phyloP scores from a whole-genome alignment of 495 filamentous ascomycete genomes.

The Xylaria nigripes region DNA sequence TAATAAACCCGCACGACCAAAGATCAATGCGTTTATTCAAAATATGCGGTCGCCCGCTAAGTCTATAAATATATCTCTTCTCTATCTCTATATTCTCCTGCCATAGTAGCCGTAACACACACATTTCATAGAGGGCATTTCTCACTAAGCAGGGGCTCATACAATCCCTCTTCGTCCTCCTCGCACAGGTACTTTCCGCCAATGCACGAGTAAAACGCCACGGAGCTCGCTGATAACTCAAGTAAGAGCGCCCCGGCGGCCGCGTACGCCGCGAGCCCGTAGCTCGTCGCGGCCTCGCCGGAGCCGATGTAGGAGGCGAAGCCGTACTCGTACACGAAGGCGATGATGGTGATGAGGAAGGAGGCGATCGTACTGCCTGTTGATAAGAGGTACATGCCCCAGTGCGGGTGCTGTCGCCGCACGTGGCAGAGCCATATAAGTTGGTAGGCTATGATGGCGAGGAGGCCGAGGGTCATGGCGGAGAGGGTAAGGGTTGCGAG shows the following conservation, averaged over 20 bases:
- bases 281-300: not conserved
- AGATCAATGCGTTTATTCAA: no score
- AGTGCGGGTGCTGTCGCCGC: not conserved
- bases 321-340: not conserved
- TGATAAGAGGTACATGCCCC: not conserved
- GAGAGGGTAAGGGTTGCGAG: not conserved
- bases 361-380: not conserved
- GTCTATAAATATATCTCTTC: no score
- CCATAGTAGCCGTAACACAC: no score
- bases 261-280: not conserved
- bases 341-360: not conserved
- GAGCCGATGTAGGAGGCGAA: not conserved
- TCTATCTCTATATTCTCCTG: no score
- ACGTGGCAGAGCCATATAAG: not conserved
- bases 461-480: not conserved
- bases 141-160: no score
- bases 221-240: not conserved
- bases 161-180: no score
- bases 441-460: not conserved
- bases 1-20: no score
- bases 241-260: not conserved
- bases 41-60: no score
- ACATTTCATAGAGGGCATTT: no score
- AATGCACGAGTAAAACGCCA: slow-evolving; percentile 8
- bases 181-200: slow-evolving; percentile 6